Percentiles rank a stretch among this genome's conserved stretches.
Evolutionary conservation across 495 filamentous ascomycete species (phyloP).

Genomic region (Chaetomium tenue): DNA sequence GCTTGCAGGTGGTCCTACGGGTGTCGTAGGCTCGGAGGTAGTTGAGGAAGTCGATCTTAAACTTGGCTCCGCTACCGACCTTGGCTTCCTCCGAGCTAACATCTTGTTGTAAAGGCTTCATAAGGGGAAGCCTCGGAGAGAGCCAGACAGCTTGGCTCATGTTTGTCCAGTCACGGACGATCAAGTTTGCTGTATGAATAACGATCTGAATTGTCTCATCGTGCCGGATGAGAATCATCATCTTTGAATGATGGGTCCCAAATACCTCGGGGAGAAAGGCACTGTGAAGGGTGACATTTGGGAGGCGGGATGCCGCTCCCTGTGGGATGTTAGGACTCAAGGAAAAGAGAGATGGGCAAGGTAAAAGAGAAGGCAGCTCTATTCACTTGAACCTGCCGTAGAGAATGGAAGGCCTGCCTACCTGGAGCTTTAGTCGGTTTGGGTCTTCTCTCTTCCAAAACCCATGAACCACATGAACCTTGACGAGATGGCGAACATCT

Average conservation of each 20-base stretch:
- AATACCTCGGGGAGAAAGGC: slow-evolving; percentile 85
- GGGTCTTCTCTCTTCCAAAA: slow-evolving; percentile 77
- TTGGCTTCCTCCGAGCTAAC: slow-evolving; percentile 5
- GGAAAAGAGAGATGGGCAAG: neutral
- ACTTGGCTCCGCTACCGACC: slow-evolving; percentile 63
- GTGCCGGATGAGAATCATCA: slow-evolving; percentile 77
- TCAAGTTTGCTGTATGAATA: slow-evolving; percentile 91
- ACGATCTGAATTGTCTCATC: slow-evolving; percentile 76
- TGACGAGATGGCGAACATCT: slow-evolving; percentile 62
- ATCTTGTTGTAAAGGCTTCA: slow-evolving; percentile 11
- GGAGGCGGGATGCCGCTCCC: slow-evolving; percentile 59
- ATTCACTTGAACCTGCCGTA: neutral
- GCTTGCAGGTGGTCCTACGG: slow-evolving; percentile 46
- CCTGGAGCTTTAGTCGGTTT: slow-evolving; percentile 59
- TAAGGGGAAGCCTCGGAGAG: slow-evolving; percentile 66
- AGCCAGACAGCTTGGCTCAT: slow-evolving; percentile 85
- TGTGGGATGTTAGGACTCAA: slow-evolving; percentile 13
- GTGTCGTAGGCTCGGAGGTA: slow-evolving; percentile 71
- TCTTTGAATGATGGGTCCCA: slow-evolving; percentile 79
- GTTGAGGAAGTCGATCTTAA: slow-evolving; percentile 71
- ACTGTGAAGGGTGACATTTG: slow-evolving; percentile 67
- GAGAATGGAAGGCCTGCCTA: slow-evolving; percentile 35
- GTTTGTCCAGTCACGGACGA: slow-evolving; percentile 77
- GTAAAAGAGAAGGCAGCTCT: neutral
- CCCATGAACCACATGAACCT: slow-evolving; percentile 79